phyloP scores from a whole-genome alignment of 1,284 basidiomycete species.

The Ceratobasidium sp. region DNA sequence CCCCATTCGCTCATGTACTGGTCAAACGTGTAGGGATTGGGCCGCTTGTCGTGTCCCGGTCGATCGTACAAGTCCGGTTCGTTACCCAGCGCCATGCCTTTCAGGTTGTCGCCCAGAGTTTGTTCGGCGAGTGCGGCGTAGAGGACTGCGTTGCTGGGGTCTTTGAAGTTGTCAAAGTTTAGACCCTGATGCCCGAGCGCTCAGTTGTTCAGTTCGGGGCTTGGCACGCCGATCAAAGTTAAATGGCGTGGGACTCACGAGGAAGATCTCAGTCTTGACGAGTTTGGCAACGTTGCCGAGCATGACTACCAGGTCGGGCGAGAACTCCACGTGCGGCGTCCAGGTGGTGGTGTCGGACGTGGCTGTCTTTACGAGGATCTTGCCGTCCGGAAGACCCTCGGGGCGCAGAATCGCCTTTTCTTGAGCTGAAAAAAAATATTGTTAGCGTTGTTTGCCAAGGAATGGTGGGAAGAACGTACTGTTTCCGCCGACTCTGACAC shows the following conservation, averaged over 20 bases:
- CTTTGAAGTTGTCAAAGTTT: conserved; percentile 55
- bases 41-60: conserved; percentile 53
- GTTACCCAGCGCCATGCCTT: conserved; percentile 46
- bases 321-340: conserved; percentile 46
- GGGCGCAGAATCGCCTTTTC: conserved; percentile 32
- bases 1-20: conserved; percentile 51
- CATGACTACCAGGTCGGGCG: conserved; percentile 45
- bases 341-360: conserved; percentile 39
- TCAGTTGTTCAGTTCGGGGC: background rate
- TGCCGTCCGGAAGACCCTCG: conserved; percentile 35
- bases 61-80: conserved; percentile 45
- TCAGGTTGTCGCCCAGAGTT: conserved; percentile 40
- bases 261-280: conserved; percentile 45
- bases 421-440: conserved; percentile 52
- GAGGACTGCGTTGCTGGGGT: conserved; percentile 39
- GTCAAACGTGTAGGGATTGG: conserved; percentile 78
- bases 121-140: conserved; percentile 33
- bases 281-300: conserved; percentile 39
- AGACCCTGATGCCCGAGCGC: conserved; percentile 52
- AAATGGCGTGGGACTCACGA: no score
- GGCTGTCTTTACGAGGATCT: conserved; percentile 42
- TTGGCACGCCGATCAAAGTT: background rate
- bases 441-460: background rate
- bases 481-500: conserved; percentile 81
- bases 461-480: conserved; percentile 65